Percentiles rank a stretch among this genome's conserved stretches.
phyloP scores from a whole-genome alignment of 2,329 filamentous ascomycete genomes.

The Graphilbum sp. region DNA sequence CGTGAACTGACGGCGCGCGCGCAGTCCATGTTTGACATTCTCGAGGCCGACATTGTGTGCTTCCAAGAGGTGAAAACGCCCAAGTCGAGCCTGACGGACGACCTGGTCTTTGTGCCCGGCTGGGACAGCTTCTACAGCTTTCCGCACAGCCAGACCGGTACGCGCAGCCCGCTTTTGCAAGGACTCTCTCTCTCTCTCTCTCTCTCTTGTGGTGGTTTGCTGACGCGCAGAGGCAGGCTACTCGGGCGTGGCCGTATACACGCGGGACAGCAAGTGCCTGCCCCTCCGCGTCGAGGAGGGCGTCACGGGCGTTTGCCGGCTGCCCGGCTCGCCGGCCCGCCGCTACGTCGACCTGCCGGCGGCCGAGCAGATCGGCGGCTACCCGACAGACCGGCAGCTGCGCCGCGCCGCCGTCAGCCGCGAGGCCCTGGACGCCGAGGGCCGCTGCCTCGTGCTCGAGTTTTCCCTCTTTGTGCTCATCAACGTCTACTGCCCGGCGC shows the following conservation, averaged over 20 bases:
- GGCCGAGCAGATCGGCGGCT: constrained; percentile 72
- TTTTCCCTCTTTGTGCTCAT: constrained; percentile 91
- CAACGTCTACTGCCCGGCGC: constrained; percentile 83
- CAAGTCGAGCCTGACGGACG: constrained; percentile 75
- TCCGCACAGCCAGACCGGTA: constrained; percentile 84
- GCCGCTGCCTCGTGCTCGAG: constrained; percentile 77
- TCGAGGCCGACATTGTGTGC: constrained; percentile 83
- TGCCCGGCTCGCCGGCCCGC: constrained; percentile 52
- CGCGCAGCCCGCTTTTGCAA: background rate
- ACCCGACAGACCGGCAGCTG: constrained; percentile 57
- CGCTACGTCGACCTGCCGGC: constrained; percentile 60
- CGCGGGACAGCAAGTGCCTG: constrained; percentile 66
- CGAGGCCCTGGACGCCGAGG: constrained; percentile 67
- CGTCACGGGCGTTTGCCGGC: constrained; percentile 64
- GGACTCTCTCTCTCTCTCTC: too few relatives aligned
- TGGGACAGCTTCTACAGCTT: constrained; percentile 97
- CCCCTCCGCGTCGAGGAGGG: constrained; percentile 89
- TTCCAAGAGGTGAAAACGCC: constrained; percentile 98
- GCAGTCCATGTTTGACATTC: constrained; percentile 85
- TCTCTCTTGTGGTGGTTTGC: too few relatives aligned
- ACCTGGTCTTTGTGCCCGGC: constrained; percentile 86
- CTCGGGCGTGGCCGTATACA: constrained; percentile 90
- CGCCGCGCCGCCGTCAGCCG: constrained; percentile 40
- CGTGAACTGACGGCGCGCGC: too few relatives aligned
- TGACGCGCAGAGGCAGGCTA: constrained; percentile 49